Evolutionary conservation across 2,329 filamentous ascomycete species (phyloP), one percentile per base, ranked within the genome.

Genomic region (Penicillium oxalicum): DNA sequence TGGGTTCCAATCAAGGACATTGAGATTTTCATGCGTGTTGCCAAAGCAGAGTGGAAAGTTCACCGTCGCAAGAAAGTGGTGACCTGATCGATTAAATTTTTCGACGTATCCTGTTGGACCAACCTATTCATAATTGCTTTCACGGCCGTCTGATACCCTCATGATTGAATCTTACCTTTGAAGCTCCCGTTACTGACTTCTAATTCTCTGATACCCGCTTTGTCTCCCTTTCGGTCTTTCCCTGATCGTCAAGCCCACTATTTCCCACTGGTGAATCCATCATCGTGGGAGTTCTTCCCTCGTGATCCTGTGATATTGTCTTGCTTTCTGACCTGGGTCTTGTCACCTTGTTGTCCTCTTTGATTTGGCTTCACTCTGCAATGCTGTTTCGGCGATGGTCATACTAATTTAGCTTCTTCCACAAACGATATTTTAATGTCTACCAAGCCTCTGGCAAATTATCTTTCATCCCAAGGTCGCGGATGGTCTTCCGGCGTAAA

Each of bases 1-100:
- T 95, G 88, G 83, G 86, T 97, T 39, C 90, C 91, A 18, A 86
- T 98, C 66, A 89, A 89, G 70, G 91, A 98, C 61, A 89, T 95
- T 64, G 90, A 97, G 66, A 71, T 95, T 49, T 77, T 98, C 61
- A 95, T 98, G 88, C 85, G 84, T 61, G 88, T 96, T 50, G 84
- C 89, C 26, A 85, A 85, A 63, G 83, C 88, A 11, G 91, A 97
- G 72, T 96, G 87, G 81, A 95, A 87, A 73, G 72, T 81, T 61
- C 74, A 80, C 57, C 63, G 66, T 72, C 78, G 75, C 74, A 80
- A 73, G 50, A 71, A 66, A 48, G 35, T 47, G 48, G 35, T 47
- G 25, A 32, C 40, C 12, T 54, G 43, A 48, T 40, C 34, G 9
- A 11, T 5, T 27, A 38, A 35, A 11, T 4, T 32, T 11, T 38